Evolutionary conservation across 2,329 filamentous ascomycete genomes (phyloP), one percentile per base, ranked within the genome.

Genomic region (Neodidymelliopsis sp.): DNA sequence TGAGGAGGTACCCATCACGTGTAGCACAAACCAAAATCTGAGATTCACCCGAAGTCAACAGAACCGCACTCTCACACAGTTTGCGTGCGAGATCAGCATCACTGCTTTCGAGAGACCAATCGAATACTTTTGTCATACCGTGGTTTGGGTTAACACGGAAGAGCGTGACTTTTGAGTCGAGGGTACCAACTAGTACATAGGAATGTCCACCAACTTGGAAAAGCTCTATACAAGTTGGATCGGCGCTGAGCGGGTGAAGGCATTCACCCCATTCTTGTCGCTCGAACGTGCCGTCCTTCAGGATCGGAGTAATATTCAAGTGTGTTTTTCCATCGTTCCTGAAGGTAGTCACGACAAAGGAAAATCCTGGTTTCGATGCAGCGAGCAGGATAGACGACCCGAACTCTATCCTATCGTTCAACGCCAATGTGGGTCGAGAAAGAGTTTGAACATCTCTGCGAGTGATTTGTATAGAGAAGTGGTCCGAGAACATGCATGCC

Each of bases 221-320:
- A 12, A 73, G 54, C 34, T 72, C 64, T 28, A 73, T 41, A 38
- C 70, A 73, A 6, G 70, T 70, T 13, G 69, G 59, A 28, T 74
- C 70, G 19, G 54, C 44, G 15, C 51, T 41, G 15, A 73, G 54
- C 10, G 42, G 22, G 15, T 60, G 40, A 23, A 54, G 55, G 19
- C 43, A 45, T 20, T 53, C 25, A 2, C 33, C 18, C 33, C 43
- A 19, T 13, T 13, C 27, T 7, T 49, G 10, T 12, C 29, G 36
- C 12, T 54, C 41, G 38, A 69, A 60, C 13, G 24, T 49, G 8
- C 60, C 62, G 9, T 59, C 50, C 1, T 54, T 25, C 7, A 39
- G 37, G 29, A 66, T 63, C 28, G 5, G 54, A 15, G 61, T 40
- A 11, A 63, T 39, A 19, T 65, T 55, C 15, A 71, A 31, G n/a